Conservation (phyloP, 2,329 filamentous ascomycete species). For the Chalara sp. region DNA sequence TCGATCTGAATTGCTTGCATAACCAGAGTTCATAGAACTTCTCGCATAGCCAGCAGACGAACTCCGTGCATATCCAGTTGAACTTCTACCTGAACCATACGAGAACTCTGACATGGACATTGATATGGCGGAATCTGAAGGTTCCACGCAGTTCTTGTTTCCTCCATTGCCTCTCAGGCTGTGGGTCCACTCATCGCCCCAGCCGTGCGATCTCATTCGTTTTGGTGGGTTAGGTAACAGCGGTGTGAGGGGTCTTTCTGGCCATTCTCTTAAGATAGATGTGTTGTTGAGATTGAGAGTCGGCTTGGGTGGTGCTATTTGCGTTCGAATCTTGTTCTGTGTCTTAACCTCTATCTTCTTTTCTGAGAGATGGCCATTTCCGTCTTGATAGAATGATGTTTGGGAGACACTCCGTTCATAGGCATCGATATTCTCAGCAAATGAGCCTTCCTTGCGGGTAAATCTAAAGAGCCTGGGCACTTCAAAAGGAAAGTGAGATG, state of each 20-base stretch:
- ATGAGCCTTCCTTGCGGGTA: background rate
- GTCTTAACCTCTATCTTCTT: background rate
- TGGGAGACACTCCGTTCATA: background rate
- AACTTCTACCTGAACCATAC: background rate
- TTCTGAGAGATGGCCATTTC: background rate
- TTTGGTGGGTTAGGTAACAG: background rate
- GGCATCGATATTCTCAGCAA: background rate
- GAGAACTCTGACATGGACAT: background rate
- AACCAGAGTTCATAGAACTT: background rate
- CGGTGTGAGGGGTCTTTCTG: background rate
- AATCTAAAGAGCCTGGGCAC: background rate
- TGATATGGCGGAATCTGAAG: background rate
- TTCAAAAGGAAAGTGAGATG: background rate
- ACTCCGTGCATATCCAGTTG: background rate
- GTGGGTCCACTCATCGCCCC: background rate
- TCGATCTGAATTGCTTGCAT: background rate
- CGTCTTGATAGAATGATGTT: background rate
- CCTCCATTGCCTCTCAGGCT: too few relatives aligned
- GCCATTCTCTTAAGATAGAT: background rate
- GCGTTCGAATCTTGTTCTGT: too few relatives aligned
- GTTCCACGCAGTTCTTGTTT: background rate
- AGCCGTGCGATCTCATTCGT: background rate
- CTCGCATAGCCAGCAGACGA: background rate
- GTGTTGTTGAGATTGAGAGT: background rate
- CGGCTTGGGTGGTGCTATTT: too few relatives aligned